Percentiles rank a stretch among this genome's conserved stretches.
phyloP scores from a whole-genome alignment of 306 rosid genomes.

The Spatholobus suberectus region DNA sequence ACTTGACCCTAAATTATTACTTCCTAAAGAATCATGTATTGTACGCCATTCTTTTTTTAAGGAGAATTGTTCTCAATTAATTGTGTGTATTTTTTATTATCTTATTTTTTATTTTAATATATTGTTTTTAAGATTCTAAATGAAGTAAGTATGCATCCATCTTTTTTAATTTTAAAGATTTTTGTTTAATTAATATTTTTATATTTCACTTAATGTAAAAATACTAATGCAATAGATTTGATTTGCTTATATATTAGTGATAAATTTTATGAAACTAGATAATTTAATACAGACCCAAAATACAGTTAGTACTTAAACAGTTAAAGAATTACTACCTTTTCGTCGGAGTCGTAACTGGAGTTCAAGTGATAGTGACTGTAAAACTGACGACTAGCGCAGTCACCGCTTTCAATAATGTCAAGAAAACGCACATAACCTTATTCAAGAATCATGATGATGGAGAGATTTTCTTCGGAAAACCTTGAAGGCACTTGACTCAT shows the following conservation, averaged over 20 bases:
- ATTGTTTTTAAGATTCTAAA: too few species aligned
- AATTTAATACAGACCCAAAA: background rate
- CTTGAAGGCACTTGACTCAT: constrained; percentile 3
- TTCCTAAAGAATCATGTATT: too few species aligned
- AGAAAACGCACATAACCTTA: background rate
- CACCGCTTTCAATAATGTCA: background rate
- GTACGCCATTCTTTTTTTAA: too few species aligned
- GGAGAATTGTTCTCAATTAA: too few species aligned
- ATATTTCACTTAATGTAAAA: too few species aligned
- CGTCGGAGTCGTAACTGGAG: background rate
- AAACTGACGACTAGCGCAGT: background rate
- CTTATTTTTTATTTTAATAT: too few species aligned
- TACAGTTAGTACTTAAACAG: background rate
- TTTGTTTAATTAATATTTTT: too few species aligned
- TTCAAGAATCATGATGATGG: background rate
- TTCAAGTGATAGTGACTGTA: background rate
- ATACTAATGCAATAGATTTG: too few species aligned
- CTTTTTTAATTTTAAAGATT: too few species aligned
- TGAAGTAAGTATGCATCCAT: too few species aligned
- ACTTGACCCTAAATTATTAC: too few species aligned
- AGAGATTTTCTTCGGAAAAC: background rate
- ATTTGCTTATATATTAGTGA: background rate
- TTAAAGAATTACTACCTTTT: background rate
- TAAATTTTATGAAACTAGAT: background rate
- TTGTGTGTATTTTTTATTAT: too few species aligned